Conservation (phyloP, 2,329 filamentous ascomycete species). For the Aspergillus niger region DNA sequence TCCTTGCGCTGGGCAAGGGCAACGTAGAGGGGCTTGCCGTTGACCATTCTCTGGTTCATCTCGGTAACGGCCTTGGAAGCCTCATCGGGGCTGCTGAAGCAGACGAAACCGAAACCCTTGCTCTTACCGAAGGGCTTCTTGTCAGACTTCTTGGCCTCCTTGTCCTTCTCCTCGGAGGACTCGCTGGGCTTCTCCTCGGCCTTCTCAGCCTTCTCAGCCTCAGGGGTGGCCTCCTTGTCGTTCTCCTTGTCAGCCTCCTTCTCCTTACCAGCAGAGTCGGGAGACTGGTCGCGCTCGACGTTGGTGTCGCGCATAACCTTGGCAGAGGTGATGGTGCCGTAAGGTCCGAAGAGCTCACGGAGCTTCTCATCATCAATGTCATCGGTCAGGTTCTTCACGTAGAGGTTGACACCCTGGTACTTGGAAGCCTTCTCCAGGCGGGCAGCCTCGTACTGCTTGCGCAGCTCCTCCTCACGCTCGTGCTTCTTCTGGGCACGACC, state of each 20-base stretch:
- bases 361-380: constrained; percentile 98
- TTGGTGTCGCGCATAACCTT: constrained; percentile 95
- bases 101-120: constrained; percentile 99
- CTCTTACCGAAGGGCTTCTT: constrained; percentile 85
- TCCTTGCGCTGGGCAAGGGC: constrained; percentile 99
- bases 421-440: constrained; percentile 98
- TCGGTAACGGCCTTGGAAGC: constrained; percentile 98
- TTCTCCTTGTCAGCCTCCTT: constrained; percentile 45
- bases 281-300: constrained; percentile 42
- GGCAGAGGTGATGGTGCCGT: constrained; percentile 93
- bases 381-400: constrained; percentile 98
- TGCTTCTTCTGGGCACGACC: constrained; percentile 99
- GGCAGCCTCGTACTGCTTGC: constrained; percentile 97
- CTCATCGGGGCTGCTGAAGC: constrained; percentile 99
- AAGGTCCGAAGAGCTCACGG: constrained; percentile 86
- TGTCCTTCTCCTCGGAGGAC: constrained; percentile 54
- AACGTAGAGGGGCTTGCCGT: constrained; percentile 95
- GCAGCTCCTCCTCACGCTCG: constrained; percentile 98
- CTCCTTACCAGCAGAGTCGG: constrained; percentile 50
- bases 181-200: constrained; percentile 46
- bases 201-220: constrained; percentile 54
- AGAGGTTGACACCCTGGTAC: constrained; percentile 98
- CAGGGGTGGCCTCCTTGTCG: constrained; percentile 34
- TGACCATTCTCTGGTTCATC: constrained; percentile 99
- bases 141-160: constrained; percentile 58